Conservation (phyloP, 495 filamentous ascomycete species). For the Daldinia decipiens region DNA sequence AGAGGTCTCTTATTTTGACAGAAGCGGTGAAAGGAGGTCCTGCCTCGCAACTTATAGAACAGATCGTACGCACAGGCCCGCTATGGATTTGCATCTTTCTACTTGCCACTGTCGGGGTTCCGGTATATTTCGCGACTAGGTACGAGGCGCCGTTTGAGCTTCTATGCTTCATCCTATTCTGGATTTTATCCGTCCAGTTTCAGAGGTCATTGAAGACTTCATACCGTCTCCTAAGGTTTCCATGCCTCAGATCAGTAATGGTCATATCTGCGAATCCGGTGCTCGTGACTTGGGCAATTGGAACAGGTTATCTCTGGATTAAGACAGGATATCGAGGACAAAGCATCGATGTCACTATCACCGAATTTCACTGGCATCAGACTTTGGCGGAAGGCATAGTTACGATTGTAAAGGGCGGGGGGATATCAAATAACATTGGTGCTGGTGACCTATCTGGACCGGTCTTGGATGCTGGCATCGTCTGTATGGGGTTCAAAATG, state of each 20-base stretch:
- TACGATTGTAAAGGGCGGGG: slow-evolving; percentile 21
- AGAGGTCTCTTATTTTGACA: slow-evolving; percentile 15
- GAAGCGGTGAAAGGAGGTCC: not conserved
- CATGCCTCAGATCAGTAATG: slow-evolving; percentile 44
- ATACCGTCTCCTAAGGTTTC: slow-evolving; percentile 16
- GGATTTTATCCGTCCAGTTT: slow-evolving; percentile 53
- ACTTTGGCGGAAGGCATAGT: slow-evolving; percentile 50
- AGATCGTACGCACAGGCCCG: slow-evolving; percentile 45
- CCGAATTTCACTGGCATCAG: slow-evolving; percentile 48
- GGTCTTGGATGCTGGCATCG: slow-evolving; percentile 58
- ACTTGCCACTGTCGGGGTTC: slow-evolving; percentile 37
- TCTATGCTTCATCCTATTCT: slow-evolving; percentile 52
- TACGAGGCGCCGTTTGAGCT: slow-evolving; percentile 50
- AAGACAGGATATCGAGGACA: slow-evolving; percentile 46
- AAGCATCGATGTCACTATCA: slow-evolving; percentile 44
- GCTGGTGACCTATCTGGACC: slow-evolving; percentile 57
- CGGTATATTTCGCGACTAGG: slow-evolving; percentile 31
- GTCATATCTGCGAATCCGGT: slow-evolving; percentile 56
- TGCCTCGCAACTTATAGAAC: slow-evolving; percentile 23
- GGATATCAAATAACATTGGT: slow-evolving; percentile 43
- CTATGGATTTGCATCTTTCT: slow-evolving; percentile 39
- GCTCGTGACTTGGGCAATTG: slow-evolving; percentile 54
- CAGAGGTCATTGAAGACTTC: slow-evolving; percentile 51
- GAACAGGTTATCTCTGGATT: slow-evolving; percentile 53
- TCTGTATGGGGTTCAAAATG: slow-evolving; percentile 60